Evolutionary conservation across 306 rosid species (phyloP).

Genomic region (Ormosia emarginata): DNA sequence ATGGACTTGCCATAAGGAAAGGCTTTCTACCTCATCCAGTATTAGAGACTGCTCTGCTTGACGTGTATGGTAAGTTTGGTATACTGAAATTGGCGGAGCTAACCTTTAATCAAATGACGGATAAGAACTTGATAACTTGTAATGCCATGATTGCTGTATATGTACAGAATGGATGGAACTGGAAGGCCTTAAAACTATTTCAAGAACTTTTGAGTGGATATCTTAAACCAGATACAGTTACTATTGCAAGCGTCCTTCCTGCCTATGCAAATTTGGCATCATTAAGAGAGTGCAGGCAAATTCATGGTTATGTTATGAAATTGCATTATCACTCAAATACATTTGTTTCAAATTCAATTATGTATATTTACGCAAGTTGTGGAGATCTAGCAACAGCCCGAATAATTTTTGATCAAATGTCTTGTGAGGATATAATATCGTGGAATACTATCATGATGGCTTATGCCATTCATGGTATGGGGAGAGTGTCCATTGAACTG

Average conservation of each 20-base stretch:
- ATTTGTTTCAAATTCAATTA: constrained; percentile 42
- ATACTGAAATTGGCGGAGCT: constrained; percentile 32
- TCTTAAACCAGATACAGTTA: constrained; percentile 41
- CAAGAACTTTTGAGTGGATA: constrained; percentile 27
- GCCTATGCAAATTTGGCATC: constrained; percentile 44
- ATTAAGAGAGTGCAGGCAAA: constrained; percentile 48
- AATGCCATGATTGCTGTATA: constrained; percentile 51
- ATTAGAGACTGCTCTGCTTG: constrained; percentile 52
- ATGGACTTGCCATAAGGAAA: constrained; percentile 49
- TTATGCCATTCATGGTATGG: constrained; percentile 57
- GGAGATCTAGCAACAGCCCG: constrained; percentile 39
- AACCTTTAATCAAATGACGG: constrained; percentile 37
- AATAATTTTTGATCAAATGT: constrained; percentile 38
- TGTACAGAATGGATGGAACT: constrained; percentile 30
- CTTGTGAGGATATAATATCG: constrained; percentile 41
- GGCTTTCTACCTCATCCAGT: constrained; percentile 54
- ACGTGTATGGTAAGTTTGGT: constrained; percentile 42
- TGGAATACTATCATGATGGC: constrained; percentile 63
- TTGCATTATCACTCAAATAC: constrained; percentile 33
- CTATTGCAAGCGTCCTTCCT: constrained; percentile 53
- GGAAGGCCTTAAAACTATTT: constrained; percentile 45
- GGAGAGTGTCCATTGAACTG: constrained; percentile 37
- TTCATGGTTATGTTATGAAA: constrained; percentile 47
- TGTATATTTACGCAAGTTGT: constrained; percentile 50
- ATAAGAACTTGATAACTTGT: constrained; percentile 40